Evolutionary conservation across 257 asterid genomes (phyloP), one percentile per base, ranked within the genome.

Genomic region (Solanum chiquidenum): DNA sequence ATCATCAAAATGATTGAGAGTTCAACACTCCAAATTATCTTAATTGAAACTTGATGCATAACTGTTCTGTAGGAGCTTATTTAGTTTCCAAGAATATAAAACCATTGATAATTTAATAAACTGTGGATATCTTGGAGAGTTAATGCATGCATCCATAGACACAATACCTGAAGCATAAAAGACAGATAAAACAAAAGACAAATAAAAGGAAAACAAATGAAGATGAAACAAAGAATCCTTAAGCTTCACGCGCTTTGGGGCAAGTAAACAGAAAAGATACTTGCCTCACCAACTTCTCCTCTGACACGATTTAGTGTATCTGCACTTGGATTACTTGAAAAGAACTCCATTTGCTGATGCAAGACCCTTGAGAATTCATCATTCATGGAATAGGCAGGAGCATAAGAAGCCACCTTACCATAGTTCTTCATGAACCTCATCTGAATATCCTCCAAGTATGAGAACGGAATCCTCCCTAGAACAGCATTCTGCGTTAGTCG

Each of bases 291-390:
- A 89, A 96, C 98, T 37, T 97, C 99, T 87, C 99, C 98, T 89
- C 98, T 90, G 68, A 97, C 98, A 49, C 97, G 99, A 88, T 92
- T 95, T 79, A 97, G 94, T 2, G 99, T 92, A 93, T 97, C 99
- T 38, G 96, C 98, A 90, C 94, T 95, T 16, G 98, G 98, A 89
- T 94, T 97, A 88, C 99, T 97, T 77, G 99, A 96, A 92, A 94
- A 97, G 82, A 95, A 97, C 92, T 94, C 99, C 99, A 97, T 97
- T 91, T 97, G 99, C 90, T 95, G 99, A 93, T 97, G 99, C 89
- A 97, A 90, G 88, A 96, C 99, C 93, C 99, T 94, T 97, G 99
- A 97, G 91, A 96, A 95, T 90, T 97, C 99, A 91, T 97, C 99
- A 90, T 97, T 96, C 99, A 97, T 97, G 16, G 99, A 95, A 87